phyloP scores from a whole-genome alignment of 208 protist genomes.

The Leishmania braziliensis region DNA sequence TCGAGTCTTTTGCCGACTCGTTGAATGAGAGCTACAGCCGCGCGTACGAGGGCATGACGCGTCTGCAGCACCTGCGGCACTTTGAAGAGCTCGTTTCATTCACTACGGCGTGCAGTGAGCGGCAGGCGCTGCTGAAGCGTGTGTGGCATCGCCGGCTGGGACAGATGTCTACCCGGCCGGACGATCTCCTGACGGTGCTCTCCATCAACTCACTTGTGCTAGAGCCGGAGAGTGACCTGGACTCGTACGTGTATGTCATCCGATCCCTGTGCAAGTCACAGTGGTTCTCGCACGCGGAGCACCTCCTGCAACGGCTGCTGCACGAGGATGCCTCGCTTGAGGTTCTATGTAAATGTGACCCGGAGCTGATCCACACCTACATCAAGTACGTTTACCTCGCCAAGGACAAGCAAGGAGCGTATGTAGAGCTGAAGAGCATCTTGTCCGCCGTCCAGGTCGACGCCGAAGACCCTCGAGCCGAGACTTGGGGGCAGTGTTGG shows the following conservation, averaged over 20 bases:
- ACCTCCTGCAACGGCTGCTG: conserved; percentile 69
- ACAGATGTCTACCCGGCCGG: conserved; percentile 88
- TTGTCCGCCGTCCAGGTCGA: conserved; percentile 53
- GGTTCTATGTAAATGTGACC: conserved; percentile 64
- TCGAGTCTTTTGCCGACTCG: conserved; percentile 79
- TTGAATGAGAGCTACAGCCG: conserved; percentile 89
- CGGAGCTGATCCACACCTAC: conserved; percentile 89
- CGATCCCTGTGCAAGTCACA: conserved; percentile 83
- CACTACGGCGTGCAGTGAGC: conserved; percentile 72
- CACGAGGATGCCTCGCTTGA: conserved; percentile 35
- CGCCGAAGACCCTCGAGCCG: conserved; percentile 39
- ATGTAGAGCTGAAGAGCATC: conserved; percentile 67
- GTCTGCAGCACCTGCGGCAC: conserved; percentile 97
- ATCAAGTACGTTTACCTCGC: conserved; percentile 76
- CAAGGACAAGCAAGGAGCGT: conserved; percentile 62
- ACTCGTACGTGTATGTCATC: conserved; percentile 97
- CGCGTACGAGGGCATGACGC: conserved; percentile 95
- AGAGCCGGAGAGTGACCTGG: conserved; percentile 88
- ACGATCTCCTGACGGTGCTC: conserved; percentile 94
- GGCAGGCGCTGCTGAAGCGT: conserved; percentile 59
- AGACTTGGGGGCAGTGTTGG: conserved; percentile 85
- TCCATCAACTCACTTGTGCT: conserved; percentile 96
- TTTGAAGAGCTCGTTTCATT: conserved; percentile 98
- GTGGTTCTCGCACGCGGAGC: conserved; percentile 73
- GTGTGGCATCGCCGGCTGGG: conserved; percentile 92